Evolutionary conservation across 805 yeast species (phyloP).

Genomic region (Schwanniomyces sp.): DNA sequence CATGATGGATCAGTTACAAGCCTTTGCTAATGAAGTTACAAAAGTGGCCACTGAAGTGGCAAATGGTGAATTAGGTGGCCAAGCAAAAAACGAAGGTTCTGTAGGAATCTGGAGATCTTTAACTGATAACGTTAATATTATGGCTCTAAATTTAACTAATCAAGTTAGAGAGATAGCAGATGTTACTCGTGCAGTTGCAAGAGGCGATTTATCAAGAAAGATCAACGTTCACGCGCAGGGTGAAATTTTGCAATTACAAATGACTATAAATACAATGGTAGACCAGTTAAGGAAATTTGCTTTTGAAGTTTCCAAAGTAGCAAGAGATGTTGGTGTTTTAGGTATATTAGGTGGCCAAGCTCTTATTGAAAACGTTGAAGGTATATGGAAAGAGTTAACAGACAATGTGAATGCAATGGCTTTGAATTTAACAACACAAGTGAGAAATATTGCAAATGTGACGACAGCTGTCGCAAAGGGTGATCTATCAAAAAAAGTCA

Average conservation of each 20-base stretch:
- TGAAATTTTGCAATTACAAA: slow-evolving; percentile 79
- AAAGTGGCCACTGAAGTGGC: slow-evolving; percentile 89
- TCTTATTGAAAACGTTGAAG: slow-evolving; percentile 72
- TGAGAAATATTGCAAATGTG: slow-evolving; percentile 82
- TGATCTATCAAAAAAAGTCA: slow-evolving; percentile 75
- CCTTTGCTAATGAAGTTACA: slow-evolving; percentile 79
- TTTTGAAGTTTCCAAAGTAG: slow-evolving; percentile 82
- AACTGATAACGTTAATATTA: slow-evolving; percentile 81
- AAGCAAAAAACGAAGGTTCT: slow-evolving; percentile 80
- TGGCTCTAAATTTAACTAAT: slow-evolving; percentile 80
- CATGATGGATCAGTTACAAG: slow-evolving; percentile 85
- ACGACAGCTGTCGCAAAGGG: slow-evolving; percentile 88
- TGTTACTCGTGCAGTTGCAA: slow-evolving; percentile 85
- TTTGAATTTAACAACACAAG: slow-evolving; percentile 80
- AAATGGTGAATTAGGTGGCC: slow-evolving; percentile 87
- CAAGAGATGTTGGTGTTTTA: slow-evolving; percentile 87
- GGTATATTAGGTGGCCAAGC: slow-evolving; percentile 91
- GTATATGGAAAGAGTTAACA: slow-evolving; percentile 84
- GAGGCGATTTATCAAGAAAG: slow-evolving; percentile 79
- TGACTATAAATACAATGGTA: slow-evolving; percentile 87
- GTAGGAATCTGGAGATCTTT: slow-evolving; percentile 87
- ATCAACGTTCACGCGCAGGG: slow-evolving; percentile 92
- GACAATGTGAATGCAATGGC: slow-evolving; percentile 93
- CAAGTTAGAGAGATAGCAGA: slow-evolving; percentile 80
- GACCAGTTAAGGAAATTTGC: slow-evolving; percentile 82